Conservation (phyloP, 495 filamentous ascomycete species). For the Bathelium albidoporum region DNA sequence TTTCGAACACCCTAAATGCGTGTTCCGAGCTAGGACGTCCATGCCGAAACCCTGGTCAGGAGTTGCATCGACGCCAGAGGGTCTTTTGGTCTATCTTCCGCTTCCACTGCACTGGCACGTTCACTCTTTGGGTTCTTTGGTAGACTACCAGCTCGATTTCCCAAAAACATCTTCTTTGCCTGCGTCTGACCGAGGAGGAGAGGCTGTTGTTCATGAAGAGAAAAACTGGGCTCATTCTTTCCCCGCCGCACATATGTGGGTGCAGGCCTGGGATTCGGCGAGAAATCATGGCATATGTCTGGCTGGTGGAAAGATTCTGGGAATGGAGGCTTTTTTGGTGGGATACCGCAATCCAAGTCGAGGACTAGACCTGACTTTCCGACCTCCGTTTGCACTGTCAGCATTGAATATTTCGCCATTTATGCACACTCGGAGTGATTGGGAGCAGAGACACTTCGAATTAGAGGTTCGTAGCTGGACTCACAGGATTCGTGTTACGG, state of each 20-base stretch:
- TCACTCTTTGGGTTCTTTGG: constrained; percentile 30
- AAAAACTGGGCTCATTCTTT: constrained; percentile 41
- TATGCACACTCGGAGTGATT: constrained; percentile 27
- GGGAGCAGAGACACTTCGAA: constrained; percentile 21
- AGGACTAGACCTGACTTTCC: constrained; percentile 24
- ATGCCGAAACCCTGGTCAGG: constrained; percentile 28
- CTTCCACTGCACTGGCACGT: constrained; percentile 43
- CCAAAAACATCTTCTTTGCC: constrained; percentile 15
- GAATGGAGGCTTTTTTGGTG: constrained; percentile 36
- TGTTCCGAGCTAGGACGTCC: constrained; percentile 26
- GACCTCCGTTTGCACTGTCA: constrained; percentile 26
- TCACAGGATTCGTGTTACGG: constrained; percentile 28
- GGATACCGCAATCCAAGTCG: constrained; percentile 29
- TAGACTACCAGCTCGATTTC: constrained; percentile 26
- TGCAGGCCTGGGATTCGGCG: constrained; percentile 25
- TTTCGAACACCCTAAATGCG: constrained; percentile 21
- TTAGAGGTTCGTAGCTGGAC: constrained; percentile 25
- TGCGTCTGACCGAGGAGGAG: constrained; percentile 22
- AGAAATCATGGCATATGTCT: constrained; percentile 23
- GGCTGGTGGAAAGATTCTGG: constrained; percentile 36
- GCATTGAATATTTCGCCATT: constrained; percentile 25
- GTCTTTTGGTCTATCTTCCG: constrained; percentile 28
- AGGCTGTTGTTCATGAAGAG: constrained; percentile 34
- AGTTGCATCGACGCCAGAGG: constrained; percentile 19
- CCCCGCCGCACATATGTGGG: constrained; percentile 37